Percentiles rank a stretch among this genome's conserved stretches.
phyloP scores from a whole-genome alignment of 106 monocot genomes.

The Alisma plantagoaquatica region DNA sequence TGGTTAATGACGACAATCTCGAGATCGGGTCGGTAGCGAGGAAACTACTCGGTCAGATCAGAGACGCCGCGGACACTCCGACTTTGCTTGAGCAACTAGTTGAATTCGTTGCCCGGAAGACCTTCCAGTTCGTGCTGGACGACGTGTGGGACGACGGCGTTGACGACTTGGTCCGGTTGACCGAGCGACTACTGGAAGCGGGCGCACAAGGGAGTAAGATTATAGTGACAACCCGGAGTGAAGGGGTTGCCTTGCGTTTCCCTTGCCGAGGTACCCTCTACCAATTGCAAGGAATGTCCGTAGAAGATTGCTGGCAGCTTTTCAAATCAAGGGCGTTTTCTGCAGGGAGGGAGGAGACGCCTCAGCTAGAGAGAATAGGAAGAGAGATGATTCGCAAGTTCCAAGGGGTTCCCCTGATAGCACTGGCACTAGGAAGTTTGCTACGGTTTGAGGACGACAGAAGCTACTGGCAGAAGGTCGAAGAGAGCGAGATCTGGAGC shows the following conservation, averaged over 20 bases:
- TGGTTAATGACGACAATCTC: no score
- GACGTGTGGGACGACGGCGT: constrained; percentile 11
- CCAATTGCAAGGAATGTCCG: constrained; percentile 1
- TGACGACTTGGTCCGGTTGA: neutral
- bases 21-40: constrained; percentile 9
- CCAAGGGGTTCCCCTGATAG: constrained; percentile 14
- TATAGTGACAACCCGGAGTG: constrained; percentile 21
- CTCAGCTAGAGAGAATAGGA: constrained; percentile 6
- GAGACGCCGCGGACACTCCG: constrained; percentile 4
- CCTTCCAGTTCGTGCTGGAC: constrained; percentile 16
- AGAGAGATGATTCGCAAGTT: constrained; percentile 7
- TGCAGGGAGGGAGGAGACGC: neutral
- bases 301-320: constrained; percentile 16
- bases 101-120: neutral
- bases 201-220: constrained; percentile 16
- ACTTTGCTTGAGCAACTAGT: neutral
- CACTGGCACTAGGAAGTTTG: constrained; percentile 6
- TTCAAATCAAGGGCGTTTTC: constrained; percentile 8
- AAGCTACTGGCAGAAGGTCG: neutral
- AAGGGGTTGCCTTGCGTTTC: neutral
- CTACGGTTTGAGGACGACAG: neutral
- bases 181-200: neutral
- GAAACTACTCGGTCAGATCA: constrained; percentile 1
- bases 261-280: neutral
- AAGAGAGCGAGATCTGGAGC: neutral